Base-by-base conservation (phyloP, 208 protist genomes). In the Trichomonas gallinae region DNA sequence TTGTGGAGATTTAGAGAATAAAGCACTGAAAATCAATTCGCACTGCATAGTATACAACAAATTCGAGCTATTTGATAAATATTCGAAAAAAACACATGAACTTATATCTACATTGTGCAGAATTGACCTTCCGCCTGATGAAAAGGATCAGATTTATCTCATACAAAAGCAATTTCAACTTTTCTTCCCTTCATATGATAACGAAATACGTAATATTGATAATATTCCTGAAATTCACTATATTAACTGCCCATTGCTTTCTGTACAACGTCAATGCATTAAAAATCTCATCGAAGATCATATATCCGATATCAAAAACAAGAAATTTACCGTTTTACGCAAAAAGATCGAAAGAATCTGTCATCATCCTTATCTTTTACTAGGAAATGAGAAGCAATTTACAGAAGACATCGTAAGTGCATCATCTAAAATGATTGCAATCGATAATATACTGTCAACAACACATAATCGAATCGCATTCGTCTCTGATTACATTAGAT, bases 391-490 rank as follows among this genome's bases (percentile, higher is more conserved):
- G 26, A 17, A 4, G 2, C 8, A 2, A 72, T 72, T n/a, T 26
- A 72, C 11, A n/a, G 58, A 72, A 72, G 26, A 72, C 26, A 93
- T 63, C 97, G 98, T 96, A 98, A 97, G 97, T 36, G 96, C 97
- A 23, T 96, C 97, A 99, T 97, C 97, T 46, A 98, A 98, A 91
- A 97, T 98, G 45, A 97, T 97, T 93, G 72, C 98, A 23, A 96
- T 97, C 13, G 97, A 98, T 81, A 96, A 97, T 96, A 97, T 99
- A 38, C 97, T 99, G n/a, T 97, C 97, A 34, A 96, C 96, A 0
- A 98, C 98, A 17, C 98, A 99, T 97, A 97, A 98, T 58, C 98
- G 99, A 10, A 97, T 99, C 0, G 98, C 99, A 83, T 99, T 99
- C 96, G 81, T 85, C 26, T 99, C 98, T 0, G 99, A 99, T 96